A percentile compares a stretch with the other conserved stretches of the same genome.
phyloP scores from a whole-genome alignment of 805 yeast genomes.

The Citeromyces nyonsensis region DNA sequence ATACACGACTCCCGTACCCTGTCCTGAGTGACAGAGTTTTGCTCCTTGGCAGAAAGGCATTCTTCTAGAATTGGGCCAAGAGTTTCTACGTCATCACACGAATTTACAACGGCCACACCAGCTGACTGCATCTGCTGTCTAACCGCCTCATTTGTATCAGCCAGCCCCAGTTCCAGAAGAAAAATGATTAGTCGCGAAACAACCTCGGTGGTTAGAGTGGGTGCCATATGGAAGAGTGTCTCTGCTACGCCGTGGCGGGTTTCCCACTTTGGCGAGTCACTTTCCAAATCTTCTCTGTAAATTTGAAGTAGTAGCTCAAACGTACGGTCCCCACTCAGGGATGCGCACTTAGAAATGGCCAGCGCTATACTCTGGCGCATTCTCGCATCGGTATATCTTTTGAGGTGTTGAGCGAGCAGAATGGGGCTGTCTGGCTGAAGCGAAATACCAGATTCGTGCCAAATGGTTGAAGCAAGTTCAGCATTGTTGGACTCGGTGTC shows the following conservation, averaged over 20 bases:
- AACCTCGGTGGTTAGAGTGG: too few relatives aligned
- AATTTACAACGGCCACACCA: conserved; percentile 41
- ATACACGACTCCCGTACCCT: conserved; percentile 65
- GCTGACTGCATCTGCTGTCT: conserved; percentile 79
- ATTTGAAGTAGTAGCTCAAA: too few relatives aligned
- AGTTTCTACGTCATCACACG: conserved; percentile 49
- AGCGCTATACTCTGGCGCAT: conserved; percentile 56
- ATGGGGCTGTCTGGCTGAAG: conserved; percentile 27
- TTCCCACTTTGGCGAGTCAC: too few relatives aligned
- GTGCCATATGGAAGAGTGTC: too few relatives aligned
- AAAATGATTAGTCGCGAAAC: too few relatives aligned
- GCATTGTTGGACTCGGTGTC: conserved; percentile 53
- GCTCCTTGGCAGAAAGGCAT: conserved; percentile 35
- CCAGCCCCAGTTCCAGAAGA: conserved; percentile 45
- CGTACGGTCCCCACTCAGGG: too few relatives aligned
- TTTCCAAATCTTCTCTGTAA: too few relatives aligned
- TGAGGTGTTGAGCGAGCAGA: conserved; percentile 32
- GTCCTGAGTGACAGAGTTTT: conserved; percentile 34
- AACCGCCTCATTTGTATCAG: conserved; percentile 59
- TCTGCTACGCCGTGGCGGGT: too few relatives aligned
- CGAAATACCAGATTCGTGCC: conserved; percentile 61
- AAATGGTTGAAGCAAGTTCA: conserved; percentile 62
- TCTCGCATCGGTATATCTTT: conserved; percentile 37
- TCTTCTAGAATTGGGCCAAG: conserved; percentile 73
- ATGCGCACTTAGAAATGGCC: too few relatives aligned